Evolutionary conservation across 2,329 filamentous ascomycete species (phyloP), one percentile per base, ranked within the genome.

Genomic region (Sporothrix variecibatus): DNA sequence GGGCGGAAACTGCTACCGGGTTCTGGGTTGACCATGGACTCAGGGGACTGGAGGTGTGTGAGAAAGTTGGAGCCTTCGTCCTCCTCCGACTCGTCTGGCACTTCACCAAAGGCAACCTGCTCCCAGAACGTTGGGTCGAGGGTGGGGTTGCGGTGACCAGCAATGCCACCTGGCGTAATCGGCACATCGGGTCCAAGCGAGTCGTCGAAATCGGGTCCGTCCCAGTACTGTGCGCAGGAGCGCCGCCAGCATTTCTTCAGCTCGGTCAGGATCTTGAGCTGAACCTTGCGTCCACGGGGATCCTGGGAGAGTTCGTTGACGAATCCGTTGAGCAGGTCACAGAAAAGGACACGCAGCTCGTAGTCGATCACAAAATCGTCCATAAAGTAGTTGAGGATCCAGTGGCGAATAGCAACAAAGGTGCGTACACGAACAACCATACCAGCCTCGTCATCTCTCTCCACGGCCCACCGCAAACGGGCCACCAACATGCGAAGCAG

Each of bases 181-280:
- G 92, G 89, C 23, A 89, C 86, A 34, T 93, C 90, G 3, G 90
- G 86, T 17, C 86, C 87, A 15, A 89, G 85, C 62, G 89, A 87
- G 1, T 86, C 84, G 77, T 91, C 87, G 49, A 91, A 91, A 65
- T 93, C 89, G 0, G 90, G 85, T 0, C 88, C 88, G 76, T 97
- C 93, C 95, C 96, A 99, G 81, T 95, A 97, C 73, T 95, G 84
- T 0, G 93, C 91, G 81, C 95, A 98, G 26, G 96, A 93, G 71
- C 95, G 89, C 81, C 95, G 91, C 96, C 96, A 99, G 81, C 96
- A 98, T 81, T 97, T 97, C 82, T 99, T 99, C 76, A 99, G 85
- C 82, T 99, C 96, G 40, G 92, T 91, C 49, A 99, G 86, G 77
- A 98, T 97, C 82, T 98, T 98, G 75, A 97, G 79, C 70, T 88